Percentiles rank a stretch among this genome's conserved stretches.
Conservation (phyloP, 2,329 filamentous ascomycete genomes). For the Capronia americana region DNA sequence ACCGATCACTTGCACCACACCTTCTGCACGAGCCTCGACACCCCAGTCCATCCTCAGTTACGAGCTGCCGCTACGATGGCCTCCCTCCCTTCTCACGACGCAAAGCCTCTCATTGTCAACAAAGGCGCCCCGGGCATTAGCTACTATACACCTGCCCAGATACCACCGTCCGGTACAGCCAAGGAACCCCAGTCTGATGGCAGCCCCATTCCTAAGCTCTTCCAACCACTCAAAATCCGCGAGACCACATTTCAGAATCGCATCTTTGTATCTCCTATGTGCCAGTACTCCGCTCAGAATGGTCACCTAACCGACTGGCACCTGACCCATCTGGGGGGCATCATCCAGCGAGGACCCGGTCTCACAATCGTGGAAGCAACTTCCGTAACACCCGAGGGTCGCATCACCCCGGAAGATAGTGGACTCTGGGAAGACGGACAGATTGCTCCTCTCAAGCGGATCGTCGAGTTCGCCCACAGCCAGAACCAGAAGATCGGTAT, state of each 20-base stretch:
- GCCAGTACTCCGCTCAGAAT: slow-evolving; percentile 71
- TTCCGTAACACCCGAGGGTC: slow-evolving; percentile 73
- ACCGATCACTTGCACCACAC: not conserved
- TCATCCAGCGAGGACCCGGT: slow-evolving; percentile 75
- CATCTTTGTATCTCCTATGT: slow-evolving; percentile 68
- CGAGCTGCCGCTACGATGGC: not conserved
- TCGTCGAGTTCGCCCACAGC: slow-evolving; percentile 44
- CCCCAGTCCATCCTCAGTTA: not conserved
- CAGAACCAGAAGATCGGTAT: slow-evolving; percentile 76
- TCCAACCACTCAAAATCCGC: slow-evolving; percentile 50
- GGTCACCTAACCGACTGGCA: slow-evolving; percentile 83
- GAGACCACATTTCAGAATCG: slow-evolving; percentile 69
- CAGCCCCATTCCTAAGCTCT: slow-evolving; percentile 58
- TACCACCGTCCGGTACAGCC: slow-evolving; percentile 54
- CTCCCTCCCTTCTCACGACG: slow-evolving; percentile 17
- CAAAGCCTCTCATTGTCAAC: slow-evolving; percentile 45
- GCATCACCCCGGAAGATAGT: slow-evolving; percentile 80
- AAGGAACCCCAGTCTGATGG: slow-evolving; percentile 54
- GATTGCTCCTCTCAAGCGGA: slow-evolving; percentile 57
- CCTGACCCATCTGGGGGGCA: slow-evolving; percentile 79
- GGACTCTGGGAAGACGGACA: slow-evolving; percentile 88
- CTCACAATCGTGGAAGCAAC: slow-evolving; percentile 81
- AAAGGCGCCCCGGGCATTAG: slow-evolving; percentile 51
- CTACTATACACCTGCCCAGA: slow-evolving; percentile 58
- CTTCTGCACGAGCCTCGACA: not conserved